These are phyloP conservation scores for Laburnicola sp. DNA, from an alignment of 2,329 filamentous ascomycete species.

Conservation along the genomic window DNA sequence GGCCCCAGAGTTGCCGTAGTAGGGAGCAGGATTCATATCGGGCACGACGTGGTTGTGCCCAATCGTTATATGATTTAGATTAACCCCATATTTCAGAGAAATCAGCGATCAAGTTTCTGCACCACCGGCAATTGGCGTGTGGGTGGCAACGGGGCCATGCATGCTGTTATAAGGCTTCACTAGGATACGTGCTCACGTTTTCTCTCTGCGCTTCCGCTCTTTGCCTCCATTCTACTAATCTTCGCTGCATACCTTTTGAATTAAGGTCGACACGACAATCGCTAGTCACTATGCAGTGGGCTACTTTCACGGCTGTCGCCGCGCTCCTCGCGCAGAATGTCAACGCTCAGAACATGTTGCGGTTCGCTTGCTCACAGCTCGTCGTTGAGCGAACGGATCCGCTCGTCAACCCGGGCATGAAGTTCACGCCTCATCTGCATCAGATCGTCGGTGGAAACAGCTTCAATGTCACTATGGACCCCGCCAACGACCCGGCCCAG, in stretches of 20 bases:
- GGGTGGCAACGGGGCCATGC: conserved; percentile 15
- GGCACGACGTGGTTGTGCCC: conserved; percentile 23
- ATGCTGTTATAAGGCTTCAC: conserved; percentile 32
- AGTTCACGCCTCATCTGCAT: conserved; percentile 42
- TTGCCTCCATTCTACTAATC: conserved; percentile 7
- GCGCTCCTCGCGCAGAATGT: conserved; percentile 29
- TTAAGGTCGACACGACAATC: conserved; percentile 13
- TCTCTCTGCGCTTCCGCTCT: conserved; percentile 10
- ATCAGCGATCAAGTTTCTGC: conserved; percentile 26
- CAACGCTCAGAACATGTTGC: conserved; percentile 37
- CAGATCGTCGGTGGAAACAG: conserved; percentile 40
- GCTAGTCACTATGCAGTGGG: conserved; percentile 35
- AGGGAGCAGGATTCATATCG: conserved; percentile 23
- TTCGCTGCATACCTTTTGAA: conserved; percentile 10
- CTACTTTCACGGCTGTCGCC: conserved; percentile 26
- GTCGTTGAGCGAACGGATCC: conserved; percentile 41
- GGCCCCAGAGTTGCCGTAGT: conserved; percentile 18
- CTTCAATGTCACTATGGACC: conserved; percentile 43
- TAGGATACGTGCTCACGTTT: conserved; percentile 21
- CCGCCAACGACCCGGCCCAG: conserved; percentile 25
- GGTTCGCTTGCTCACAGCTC: conserved; percentile 41
- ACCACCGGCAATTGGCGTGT: conserved; percentile 32
- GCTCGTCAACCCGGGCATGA: conserved; percentile 40
- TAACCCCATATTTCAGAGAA: conserved; percentile 31
- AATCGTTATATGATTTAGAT: conserved; percentile 35